These are phyloP conservation scores for Anthracocystis panici-leucophaei DNA, from an alignment of 1,284 basidiomycete species.

Conservation along the genomic window DNA sequence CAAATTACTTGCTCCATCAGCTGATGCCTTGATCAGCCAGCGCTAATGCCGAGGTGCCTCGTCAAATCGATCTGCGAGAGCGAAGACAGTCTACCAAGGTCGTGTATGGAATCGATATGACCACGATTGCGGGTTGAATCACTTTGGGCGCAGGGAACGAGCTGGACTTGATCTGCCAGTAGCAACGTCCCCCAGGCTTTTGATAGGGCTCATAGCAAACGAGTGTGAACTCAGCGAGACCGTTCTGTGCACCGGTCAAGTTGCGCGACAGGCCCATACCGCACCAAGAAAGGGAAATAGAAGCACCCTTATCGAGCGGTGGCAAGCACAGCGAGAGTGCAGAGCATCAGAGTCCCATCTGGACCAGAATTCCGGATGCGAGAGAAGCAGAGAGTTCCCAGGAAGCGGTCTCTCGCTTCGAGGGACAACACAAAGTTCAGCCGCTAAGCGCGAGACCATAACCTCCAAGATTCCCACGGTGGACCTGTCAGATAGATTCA, in stretches of 20 bases:
- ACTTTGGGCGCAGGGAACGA: no score
- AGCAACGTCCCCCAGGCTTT: no score
- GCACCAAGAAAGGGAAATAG: neutral
- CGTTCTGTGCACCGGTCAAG: neutral
- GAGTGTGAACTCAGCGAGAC: conserved; percentile 1
- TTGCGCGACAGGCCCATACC: no score
- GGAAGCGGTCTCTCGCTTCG: conserved; percentile 17
- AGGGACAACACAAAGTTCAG: conserved; percentile 9
- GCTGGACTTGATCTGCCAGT: no score
- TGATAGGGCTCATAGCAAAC: neutral
- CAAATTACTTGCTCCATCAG: no score
- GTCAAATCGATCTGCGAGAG: no score
- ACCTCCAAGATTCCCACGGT: neutral
- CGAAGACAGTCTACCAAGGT: no score
- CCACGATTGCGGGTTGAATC: no score
- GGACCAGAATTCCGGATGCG: conserved; percentile 2
- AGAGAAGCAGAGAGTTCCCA: conserved; percentile 13
- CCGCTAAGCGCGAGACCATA: conserved; percentile 28
- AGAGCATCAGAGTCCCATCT: neutral
- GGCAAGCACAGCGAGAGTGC: neutral
- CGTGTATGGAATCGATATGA: no score
- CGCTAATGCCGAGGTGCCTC: no score
- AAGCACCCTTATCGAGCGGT: neutral
- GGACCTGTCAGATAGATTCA: neutral
- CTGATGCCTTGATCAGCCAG: no score